These are phyloP conservation scores for Cercospora zeae-maydis DNA, from an alignment of 2,329 filamentous ascomycete genomes.

Conservation along the genomic window DNA sequence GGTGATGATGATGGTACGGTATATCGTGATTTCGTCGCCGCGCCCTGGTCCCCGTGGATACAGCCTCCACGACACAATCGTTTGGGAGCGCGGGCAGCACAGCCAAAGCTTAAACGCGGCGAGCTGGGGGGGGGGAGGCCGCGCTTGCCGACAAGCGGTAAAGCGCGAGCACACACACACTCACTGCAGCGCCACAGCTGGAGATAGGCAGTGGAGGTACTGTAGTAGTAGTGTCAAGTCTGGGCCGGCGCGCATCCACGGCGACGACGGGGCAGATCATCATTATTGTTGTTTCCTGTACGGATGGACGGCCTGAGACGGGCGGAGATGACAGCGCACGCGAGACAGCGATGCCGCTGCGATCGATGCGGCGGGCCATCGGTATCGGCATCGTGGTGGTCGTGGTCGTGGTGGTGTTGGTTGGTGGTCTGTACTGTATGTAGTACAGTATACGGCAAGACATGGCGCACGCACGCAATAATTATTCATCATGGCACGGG, in stretches of 20 bases:
- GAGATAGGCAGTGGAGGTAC: slow-evolving; percentile 10
- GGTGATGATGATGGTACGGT: neutral
- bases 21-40: slow-evolving; percentile 3
- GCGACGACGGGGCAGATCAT: slow-evolving; percentile 3
- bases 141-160: slow-evolving; percentile 18
- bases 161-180: neutral
- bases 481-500: no score
- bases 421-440: no score
- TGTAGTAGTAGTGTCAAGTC: no score
- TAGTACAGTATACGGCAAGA: no score
- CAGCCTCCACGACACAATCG: neutral
- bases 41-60: neutral
- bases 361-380: neutral
- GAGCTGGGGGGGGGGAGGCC: slow-evolving; percentile 7
- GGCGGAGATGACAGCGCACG: neutral
- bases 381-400: no score
- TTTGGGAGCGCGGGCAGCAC: neutral
- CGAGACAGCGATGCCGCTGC: neutral
- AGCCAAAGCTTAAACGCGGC: slow-evolving; percentile 3
- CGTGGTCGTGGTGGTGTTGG: no score
- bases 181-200: slow-evolving; percentile 12
- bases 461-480: no score
- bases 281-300: neutral
- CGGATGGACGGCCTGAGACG: neutral
- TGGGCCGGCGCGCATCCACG: slow-evolving; percentile 1